A percentile compares a stretch with the other conserved stretches of the same genome.
Conservation (phyloP, 257 asterid species). For the Fraxinus quadrangulata region DNA sequence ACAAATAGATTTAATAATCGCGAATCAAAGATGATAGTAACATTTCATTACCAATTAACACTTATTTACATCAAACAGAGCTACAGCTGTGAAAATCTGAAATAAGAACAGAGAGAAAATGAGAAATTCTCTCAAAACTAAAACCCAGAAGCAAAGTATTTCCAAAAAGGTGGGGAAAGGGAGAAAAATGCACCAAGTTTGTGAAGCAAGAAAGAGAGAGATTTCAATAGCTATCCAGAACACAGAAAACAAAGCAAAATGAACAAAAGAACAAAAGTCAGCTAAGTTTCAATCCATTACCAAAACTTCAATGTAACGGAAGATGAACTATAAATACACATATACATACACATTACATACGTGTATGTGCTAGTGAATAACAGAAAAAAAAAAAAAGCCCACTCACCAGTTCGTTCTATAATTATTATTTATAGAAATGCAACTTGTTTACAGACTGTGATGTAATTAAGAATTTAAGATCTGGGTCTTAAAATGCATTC, state of each 20-base stretch:
- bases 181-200: constrained; percentile 3
- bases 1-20: background rate
- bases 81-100: constrained; percentile 4
- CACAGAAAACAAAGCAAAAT: constrained; percentile 44
- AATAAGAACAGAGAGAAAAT: constrained; percentile 4
- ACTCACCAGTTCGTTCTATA: constrained; percentile 40
- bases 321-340: constrained; percentile 16
- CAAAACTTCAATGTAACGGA: constrained; percentile 18
- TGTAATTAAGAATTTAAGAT: constrained; percentile 32
- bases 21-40: constrained; percentile 14
- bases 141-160: constrained; percentile 24
- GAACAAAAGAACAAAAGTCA: background rate
- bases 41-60: constrained; percentile 25
- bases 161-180: constrained; percentile 4
- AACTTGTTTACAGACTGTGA: background rate
- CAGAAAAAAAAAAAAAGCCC: background rate
- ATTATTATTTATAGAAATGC: constrained; percentile 18
- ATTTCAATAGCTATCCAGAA: constrained; percentile 30
- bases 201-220: constrained; percentile 14
- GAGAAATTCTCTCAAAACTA: constrained; percentile 13
- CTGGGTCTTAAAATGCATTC: constrained; percentile 31
- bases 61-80: constrained; percentile 7
- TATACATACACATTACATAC: constrained; percentile 4
- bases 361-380: constrained; percentile 1
- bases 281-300: constrained; percentile 25